Evolutionary conservation across 768 basidiomycete genomes (phyloP).

Genomic region (Exidia glandulosa): DNA sequence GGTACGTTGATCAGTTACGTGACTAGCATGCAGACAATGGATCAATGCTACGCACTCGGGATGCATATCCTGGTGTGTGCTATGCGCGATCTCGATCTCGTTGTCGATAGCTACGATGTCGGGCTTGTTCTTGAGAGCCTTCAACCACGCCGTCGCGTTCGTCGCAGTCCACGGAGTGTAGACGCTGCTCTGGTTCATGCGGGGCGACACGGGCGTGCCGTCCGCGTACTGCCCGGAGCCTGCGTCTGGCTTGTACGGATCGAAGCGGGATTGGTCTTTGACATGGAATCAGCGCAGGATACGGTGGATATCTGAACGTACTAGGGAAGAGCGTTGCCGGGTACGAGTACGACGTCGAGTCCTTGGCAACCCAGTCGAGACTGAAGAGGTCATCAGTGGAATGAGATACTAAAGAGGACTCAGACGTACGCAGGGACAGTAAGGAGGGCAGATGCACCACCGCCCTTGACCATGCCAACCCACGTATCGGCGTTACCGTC

Average conservation of each 20-base stretch:
- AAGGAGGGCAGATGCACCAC: constrained; percentile 32
- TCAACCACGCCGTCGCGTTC: constrained; percentile 32
- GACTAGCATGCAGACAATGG: not conserved
- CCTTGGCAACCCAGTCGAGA: constrained; percentile 48
- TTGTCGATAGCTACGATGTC: constrained; percentile 40
- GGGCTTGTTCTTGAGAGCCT: constrained; percentile 36
- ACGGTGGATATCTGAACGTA: constrained; percentile 10
- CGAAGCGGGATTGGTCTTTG: constrained; percentile 31
- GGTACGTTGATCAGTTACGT: not conserved
- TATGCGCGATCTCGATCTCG: constrained; percentile 45
- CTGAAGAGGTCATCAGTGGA: constrained; percentile 16
- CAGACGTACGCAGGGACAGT: constrained; percentile 39
- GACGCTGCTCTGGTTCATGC: constrained; percentile 24
- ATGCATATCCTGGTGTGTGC: constrained; percentile 49
- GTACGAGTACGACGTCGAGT: constrained; percentile 41
- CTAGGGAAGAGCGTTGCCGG: constrained; percentile 33
- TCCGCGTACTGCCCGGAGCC: constrained; percentile 40
- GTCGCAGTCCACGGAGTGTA: constrained; percentile 41
- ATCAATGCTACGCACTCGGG: constrained; percentile 24
- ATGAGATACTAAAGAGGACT: not conserved
- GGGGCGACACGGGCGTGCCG: constrained; percentile 32
- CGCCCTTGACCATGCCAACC: constrained; percentile 36
- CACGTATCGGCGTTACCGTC: constrained; percentile 33
- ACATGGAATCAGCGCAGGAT: not conserved
- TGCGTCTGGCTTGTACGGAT: constrained; percentile 38